Conservation (phyloP, 768 basidiomycete species). For the Kwoniella newhampshirensis region DNA sequence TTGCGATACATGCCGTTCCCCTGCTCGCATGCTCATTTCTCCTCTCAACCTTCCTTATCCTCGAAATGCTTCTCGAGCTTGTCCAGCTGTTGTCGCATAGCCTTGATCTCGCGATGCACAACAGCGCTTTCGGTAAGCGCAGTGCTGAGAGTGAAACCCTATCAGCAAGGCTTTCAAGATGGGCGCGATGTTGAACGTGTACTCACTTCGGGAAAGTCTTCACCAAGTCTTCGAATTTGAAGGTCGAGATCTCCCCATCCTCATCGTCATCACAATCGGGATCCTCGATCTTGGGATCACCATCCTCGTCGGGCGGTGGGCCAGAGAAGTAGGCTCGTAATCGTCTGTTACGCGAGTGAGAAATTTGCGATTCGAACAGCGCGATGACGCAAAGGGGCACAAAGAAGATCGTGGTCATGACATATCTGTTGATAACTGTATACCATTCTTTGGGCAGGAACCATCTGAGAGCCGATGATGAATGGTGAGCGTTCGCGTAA, state of each 20-base stretch:
- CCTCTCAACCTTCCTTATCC: neutral
- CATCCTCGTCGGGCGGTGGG: conserved; percentile 46
- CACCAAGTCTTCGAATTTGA: conserved; percentile 38
- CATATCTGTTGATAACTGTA: conserved; percentile 71
- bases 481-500: neutral
- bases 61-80: conserved; percentile 35
- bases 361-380: conserved; percentile 65
- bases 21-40: neutral
- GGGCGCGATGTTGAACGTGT: too few species aligned
- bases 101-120: conserved; percentile 39
- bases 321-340: conserved; percentile 36
- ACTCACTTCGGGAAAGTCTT: conserved; percentile 51
- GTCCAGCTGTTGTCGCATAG: conserved; percentile 40
- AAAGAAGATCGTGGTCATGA: conserved; percentile 81
- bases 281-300: conserved; percentile 60
- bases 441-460: conserved; percentile 61
- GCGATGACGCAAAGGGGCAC: conserved; percentile 73
- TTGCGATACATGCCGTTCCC: too few species aligned
- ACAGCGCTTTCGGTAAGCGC: conserved; percentile 46
- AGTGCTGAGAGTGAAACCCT: conserved; percentile 31
- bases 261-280: conserved; percentile 72
- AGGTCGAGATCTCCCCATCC: conserved; percentile 63
- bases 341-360: conserved; percentile 30
- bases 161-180: neutral
- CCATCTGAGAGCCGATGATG: conserved; percentile 36